Percentiles rank a stretch among this genome's conserved stretches.
phyloP scores from a whole-genome alignment of 2,329 filamentous ascomycete species.

The Scytalidium sp. region DNA sequence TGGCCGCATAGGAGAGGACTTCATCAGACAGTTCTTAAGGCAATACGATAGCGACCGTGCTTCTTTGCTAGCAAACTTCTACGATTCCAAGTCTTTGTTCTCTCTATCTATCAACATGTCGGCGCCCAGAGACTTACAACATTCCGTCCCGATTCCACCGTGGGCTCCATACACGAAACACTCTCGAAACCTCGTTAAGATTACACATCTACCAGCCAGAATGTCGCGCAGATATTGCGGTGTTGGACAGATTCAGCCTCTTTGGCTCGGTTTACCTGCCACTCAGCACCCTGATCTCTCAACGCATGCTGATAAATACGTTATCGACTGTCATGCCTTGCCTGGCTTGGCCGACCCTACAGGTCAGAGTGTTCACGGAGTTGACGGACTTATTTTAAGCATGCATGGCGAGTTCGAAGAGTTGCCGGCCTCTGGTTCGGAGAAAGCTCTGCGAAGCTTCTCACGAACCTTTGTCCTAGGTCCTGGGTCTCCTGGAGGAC shows the following conservation, averaged over 20 bases:
- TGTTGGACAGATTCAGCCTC: slow-evolving; percentile 58
- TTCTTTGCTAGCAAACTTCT: slow-evolving; percentile 62
- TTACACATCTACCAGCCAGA: slow-evolving; percentile 58
- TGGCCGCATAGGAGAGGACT: slow-evolving; percentile 69
- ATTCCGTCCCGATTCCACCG: slow-evolving; percentile 42
- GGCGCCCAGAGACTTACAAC: slow-evolving; percentile 44
- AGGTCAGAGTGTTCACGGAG: slow-evolving; percentile 60
- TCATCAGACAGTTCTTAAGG: slow-evolving; percentile 70
- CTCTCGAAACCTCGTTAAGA: slow-evolving; percentile 74
- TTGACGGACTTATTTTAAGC: slow-evolving; percentile 74
- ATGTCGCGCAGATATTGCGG: slow-evolving; percentile 67
- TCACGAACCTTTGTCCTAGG: slow-evolving; percentile 78
- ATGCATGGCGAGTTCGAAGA: slow-evolving; percentile 87
- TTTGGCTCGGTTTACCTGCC: slow-evolving; percentile 68
- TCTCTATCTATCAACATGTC: slow-evolving; percentile 70
- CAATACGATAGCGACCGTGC: slow-evolving; percentile 71
- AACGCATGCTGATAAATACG: slow-evolving; percentile 67
- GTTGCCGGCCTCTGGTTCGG: slow-evolving; percentile 52
- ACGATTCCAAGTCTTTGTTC: slow-evolving; percentile 74
- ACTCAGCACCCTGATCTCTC: slow-evolving; percentile 74
- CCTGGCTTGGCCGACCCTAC: slow-evolving; percentile 68
- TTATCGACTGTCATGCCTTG: slow-evolving; percentile 77
- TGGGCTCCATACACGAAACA: slow-evolving; percentile 76
- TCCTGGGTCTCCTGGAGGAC: slow-evolving; percentile 61
- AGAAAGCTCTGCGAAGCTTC: slow-evolving; percentile 70